phyloP scores from a whole-genome alignment of 345 rosid genomes.

The Reutealis trisperma region DNA sequence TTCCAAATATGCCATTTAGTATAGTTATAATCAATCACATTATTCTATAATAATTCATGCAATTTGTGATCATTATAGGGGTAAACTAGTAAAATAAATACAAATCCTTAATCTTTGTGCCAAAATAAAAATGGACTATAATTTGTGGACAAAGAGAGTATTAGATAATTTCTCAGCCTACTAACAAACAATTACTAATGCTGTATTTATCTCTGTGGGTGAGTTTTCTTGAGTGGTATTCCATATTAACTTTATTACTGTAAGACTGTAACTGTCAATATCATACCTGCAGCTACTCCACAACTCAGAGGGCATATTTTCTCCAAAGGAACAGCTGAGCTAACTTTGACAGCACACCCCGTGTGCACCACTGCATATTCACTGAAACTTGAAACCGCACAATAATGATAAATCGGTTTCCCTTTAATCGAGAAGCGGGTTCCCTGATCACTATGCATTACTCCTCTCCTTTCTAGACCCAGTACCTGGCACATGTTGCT shows the following conservation, averaged over 20 bases:
- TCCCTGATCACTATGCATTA: slow-evolving; percentile 80
- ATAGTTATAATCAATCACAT: too few species aligned
- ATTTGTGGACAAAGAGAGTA: too few species aligned
- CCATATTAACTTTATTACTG: background rate
- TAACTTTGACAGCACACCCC: slow-evolving; percentile 90
- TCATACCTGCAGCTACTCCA: slow-evolving; percentile 79
- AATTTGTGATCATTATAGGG: too few species aligned
- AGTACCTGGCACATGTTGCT: slow-evolving; percentile 84
- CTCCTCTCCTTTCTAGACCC: slow-evolving; percentile 81
- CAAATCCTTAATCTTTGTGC: too few species aligned
- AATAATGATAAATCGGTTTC: slow-evolving; percentile 77
- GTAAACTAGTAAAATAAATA: too few species aligned
- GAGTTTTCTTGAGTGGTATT: background rate
- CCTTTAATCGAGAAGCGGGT: slow-evolving; percentile 78
- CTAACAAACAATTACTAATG: background rate
- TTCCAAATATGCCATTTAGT: too few species aligned
- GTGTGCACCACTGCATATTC: slow-evolving; percentile 91
- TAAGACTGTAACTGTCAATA: background rate
- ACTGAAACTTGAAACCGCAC: slow-evolving; percentile 93
- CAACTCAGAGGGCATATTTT: slow-evolving; percentile 90
- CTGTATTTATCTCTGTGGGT: background rate
- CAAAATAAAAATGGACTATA: too few species aligned
- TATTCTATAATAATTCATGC: too few species aligned
- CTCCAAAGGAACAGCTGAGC: slow-evolving; percentile 59
- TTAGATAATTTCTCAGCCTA: background rate